Conservation (phyloP, 768 basidiomycete species). For the Leccinum barrowsii region DNA sequence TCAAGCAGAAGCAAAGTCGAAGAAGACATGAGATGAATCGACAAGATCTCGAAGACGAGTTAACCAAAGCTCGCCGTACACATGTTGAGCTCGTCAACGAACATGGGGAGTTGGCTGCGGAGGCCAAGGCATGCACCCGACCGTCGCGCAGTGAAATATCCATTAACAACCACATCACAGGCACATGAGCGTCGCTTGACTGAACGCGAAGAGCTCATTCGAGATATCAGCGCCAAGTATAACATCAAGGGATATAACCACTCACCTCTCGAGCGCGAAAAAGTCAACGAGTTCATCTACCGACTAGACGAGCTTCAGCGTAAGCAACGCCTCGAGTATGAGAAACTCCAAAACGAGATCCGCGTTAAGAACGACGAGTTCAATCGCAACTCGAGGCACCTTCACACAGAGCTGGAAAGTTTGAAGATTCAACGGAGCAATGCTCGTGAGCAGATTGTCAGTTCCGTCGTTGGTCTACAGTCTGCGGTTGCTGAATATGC, state of each 20-base stretch:
- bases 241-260: slow-evolving; percentile 73
- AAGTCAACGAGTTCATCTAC: slow-evolving; percentile 70
- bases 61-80: slow-evolving; percentile 42
- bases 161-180: slow-evolving; percentile 34
- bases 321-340: slow-evolving; percentile 59
- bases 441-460: slow-evolving; percentile 57
- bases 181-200: slow-evolving; percentile 66
- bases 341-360: slow-evolving; percentile 65
- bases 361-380: slow-evolving; percentile 61
- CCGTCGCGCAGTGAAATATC: not conserved
- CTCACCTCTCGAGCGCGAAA: slow-evolving; percentile 64
- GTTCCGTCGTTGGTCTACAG: slow-evolving; percentile 13
- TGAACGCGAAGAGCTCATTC: slow-evolving; percentile 72
- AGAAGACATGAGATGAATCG: slow-evolving; percentile 46
- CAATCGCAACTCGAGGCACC: slow-evolving; percentile 50
- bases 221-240: slow-evolving; percentile 62
- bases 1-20: slow-evolving; percentile 47
- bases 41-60: slow-evolving; percentile 62
- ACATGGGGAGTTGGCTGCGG: slow-evolving; percentile 67
- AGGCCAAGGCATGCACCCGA: slow-evolving; percentile 57
- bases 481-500: not conserved
- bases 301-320: slow-evolving; percentile 61
- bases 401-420: slow-evolving; percentile 53
- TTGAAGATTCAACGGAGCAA: slow-evolving; percentile 50
- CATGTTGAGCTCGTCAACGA: slow-evolving; percentile 56